These are phyloP conservation scores for Acephala macrosclerotiorum DNA, from an alignment of 2,329 filamentous ascomycete genomes.

Conservation along the genomic window DNA sequence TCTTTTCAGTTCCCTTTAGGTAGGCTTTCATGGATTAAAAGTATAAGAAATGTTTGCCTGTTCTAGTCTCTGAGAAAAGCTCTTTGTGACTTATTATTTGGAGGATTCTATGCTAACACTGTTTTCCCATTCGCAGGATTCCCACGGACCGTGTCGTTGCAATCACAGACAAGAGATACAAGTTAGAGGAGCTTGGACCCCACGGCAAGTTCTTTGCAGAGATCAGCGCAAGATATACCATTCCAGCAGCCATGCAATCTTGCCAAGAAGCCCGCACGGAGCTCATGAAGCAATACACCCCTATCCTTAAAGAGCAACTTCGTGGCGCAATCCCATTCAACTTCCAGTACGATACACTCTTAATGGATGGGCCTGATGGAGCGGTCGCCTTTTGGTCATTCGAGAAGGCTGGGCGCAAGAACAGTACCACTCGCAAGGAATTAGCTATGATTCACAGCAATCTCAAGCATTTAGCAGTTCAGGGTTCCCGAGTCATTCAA, in stretches of 20 bases:
- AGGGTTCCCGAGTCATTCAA: neutral
- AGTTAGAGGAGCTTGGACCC: neutral
- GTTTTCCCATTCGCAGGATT: neutral
- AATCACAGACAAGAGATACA: neutral
- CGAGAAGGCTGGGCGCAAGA: neutral
- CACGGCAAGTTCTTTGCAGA: neutral
- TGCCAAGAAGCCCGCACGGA: neutral
- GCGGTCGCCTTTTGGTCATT: neutral
- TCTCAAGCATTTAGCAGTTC: neutral
- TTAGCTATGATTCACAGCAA: neutral
- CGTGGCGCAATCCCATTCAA: neutral
- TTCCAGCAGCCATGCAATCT: neutral
- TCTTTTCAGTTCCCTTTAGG: neutral
- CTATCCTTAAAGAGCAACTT: neutral
- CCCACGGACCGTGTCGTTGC: neutral
- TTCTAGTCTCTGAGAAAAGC: neutral
- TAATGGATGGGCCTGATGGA: slow-evolving; percentile 1
- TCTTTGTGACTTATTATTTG: neutral
- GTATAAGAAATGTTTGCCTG: neutral
- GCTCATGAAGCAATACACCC: neutral
- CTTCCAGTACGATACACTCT: slow-evolving; percentile 1
- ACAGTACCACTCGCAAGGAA: neutral
- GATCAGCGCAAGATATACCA: neutral
- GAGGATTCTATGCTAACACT: neutral
- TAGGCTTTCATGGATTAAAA: too few relatives aligned